These are phyloP conservation scores for Colletotrichum costaricense DNA, from an alignment of 2,329 filamentous ascomycete genomes.

Conservation along the genomic window DNA sequence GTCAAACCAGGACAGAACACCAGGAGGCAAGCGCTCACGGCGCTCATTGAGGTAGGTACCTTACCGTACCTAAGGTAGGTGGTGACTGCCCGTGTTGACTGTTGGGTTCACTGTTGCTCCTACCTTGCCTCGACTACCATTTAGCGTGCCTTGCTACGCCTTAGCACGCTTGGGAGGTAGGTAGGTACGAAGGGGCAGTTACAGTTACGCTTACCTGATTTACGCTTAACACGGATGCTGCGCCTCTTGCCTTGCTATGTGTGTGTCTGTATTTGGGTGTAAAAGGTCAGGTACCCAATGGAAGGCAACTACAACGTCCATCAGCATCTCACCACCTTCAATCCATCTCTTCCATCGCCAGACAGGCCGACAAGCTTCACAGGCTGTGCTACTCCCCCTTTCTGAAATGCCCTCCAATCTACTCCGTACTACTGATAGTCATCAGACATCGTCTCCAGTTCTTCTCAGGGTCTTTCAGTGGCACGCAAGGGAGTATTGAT, in stretches of 20 bases:
- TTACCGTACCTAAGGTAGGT: too few species aligned
- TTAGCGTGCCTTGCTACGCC: background rate
- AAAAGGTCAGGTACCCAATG: background rate
- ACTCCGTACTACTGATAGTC: background rate
- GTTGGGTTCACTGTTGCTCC: background rate
- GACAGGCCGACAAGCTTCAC: background rate
- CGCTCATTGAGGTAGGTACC: too few species aligned
- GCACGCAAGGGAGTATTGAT: conserved; percentile 3
- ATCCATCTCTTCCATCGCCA: background rate
- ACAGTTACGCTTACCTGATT: background rate
- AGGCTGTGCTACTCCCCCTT: background rate
- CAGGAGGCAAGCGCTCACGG: background rate
- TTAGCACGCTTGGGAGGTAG: background rate
- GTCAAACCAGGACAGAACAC: conserved; percentile 15
- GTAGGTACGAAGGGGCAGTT: background rate
- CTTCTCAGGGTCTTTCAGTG: conserved; percentile 10
- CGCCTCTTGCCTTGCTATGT: background rate
- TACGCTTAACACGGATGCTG: background rate
- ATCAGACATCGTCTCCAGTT: background rate
- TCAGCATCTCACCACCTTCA: background rate
- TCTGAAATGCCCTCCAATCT: background rate
- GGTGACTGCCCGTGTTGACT: too few species aligned
- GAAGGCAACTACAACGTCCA: background rate
- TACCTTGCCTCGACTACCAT: background rate
- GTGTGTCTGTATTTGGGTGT: background rate